These are phyloP conservation scores for Trifolium pratense DNA, from an alignment of 306 rosid species.

Conservation along the genomic window DNA sequence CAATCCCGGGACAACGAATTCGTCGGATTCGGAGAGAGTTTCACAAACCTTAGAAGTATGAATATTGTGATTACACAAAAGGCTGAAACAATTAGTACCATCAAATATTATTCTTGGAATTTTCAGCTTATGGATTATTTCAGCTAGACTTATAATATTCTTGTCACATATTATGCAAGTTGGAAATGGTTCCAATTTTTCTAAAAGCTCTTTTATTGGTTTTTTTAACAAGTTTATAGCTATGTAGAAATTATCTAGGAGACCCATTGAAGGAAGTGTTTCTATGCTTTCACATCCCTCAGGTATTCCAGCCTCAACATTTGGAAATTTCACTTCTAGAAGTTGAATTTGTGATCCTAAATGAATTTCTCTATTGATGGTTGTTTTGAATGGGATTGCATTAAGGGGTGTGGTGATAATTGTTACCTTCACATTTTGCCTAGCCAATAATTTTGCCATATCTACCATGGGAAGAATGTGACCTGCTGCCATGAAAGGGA, in stretches of 20 bases:
- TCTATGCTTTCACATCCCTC: constrained; percentile 58
- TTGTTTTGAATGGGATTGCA: constrained; percentile 28
- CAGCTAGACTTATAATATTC: constrained; percentile 47
- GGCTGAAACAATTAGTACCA: constrained; percentile 46
- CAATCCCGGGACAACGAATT: constrained; percentile 38
- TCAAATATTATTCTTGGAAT: constrained; percentile 58
- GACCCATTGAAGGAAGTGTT: constrained; percentile 56
- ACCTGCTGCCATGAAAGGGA: constrained; percentile 80
- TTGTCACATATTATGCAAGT: constrained; percentile 54
- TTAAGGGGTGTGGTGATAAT: constrained; percentile 71
- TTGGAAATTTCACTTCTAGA: constrained; percentile 44
- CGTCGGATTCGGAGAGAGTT: constrained; percentile 15
- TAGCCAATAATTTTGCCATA: constrained; percentile 63
- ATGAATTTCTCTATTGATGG: constrained; percentile 45
- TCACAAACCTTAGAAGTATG: constrained; percentile 28
- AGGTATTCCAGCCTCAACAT: constrained; percentile 49
- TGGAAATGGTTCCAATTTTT: constrained; percentile 45
- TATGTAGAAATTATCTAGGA: constrained; percentile 47
- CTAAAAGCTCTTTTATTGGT: constrained; percentile 41
- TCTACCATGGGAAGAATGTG: constrained; percentile 83
- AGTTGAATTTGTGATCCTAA: constrained; percentile 47
- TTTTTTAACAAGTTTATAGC: constrained; percentile 49
- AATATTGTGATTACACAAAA: constrained; percentile 42
- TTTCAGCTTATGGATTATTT: constrained; percentile 36
- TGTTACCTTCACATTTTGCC: constrained; percentile 55